Percentiles rank a stretch among this genome's conserved stretches.
These are phyloP conservation scores for Coprinopsis marcescibilis DNA, from an alignment of 768 basidiomycete species.

Conservation along the genomic window DNA sequence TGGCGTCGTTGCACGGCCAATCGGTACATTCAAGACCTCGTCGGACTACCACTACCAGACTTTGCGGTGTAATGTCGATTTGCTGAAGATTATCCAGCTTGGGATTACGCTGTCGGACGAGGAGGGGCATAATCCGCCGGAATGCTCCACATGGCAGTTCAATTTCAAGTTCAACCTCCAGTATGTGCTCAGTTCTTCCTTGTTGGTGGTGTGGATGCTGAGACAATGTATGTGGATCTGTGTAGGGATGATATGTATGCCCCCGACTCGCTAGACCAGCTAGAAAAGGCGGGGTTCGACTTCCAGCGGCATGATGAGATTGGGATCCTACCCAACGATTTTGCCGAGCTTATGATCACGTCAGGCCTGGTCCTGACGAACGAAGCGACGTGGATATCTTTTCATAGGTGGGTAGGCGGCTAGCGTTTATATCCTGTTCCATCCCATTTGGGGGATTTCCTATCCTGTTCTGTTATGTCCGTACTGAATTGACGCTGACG, in stretches of 20 bases:
- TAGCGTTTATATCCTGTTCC: too few relatives aligned
- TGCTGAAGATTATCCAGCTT: slow-evolving; percentile 95
- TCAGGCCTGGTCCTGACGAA: slow-evolving; percentile 86
- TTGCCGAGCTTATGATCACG: slow-evolving; percentile 96
- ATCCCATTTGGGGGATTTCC: not conserved
- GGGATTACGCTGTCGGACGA: slow-evolving; percentile 94
- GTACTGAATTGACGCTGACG: not conserved
- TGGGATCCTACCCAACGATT: slow-evolving; percentile 89
- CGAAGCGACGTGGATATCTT: slow-evolving; percentile 95
- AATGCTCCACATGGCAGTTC: slow-evolving; percentile 97
- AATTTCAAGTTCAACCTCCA: slow-evolving; percentile 91
- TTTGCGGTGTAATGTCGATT: slow-evolving; percentile 98
- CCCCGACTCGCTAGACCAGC: slow-evolving; percentile 92
- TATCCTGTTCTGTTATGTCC: not conserved
- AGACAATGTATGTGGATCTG: slow-evolving; percentile 1
- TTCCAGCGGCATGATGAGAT: slow-evolving; percentile 90
- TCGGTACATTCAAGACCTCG: slow-evolving; percentile 92
- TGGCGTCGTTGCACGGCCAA: slow-evolving; percentile 95
- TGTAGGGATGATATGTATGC: slow-evolving; percentile 95
- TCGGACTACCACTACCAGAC: slow-evolving; percentile 99
- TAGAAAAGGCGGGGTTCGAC: slow-evolving; percentile 94
- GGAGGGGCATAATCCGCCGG: slow-evolving; percentile 85
- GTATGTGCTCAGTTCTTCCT: slow-evolving; percentile 25
- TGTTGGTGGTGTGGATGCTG: not conserved
- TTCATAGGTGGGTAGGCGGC: slow-evolving; percentile 76